Evolutionary conservation across 2,329 filamentous ascomycete genomes (phyloP), one percentile per base, ranked within the genome.

Genomic region (Knoxdaviesia proteae): DNA sequence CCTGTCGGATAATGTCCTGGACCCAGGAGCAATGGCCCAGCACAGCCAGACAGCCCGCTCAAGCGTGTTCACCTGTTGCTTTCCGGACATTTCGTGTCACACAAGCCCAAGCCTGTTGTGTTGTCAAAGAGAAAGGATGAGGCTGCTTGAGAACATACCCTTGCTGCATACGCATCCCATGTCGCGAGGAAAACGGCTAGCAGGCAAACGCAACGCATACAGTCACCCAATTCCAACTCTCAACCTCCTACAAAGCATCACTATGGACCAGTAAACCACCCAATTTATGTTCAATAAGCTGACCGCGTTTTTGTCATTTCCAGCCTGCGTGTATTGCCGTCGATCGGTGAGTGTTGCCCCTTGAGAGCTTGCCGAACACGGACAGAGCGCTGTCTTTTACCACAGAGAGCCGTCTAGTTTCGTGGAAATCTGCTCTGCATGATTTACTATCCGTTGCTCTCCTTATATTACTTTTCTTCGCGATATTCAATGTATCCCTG

Each of bases 251-350:
- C n/a, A n/a, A n/a, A 30, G 31, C 38, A 30, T 40, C 34, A 32
- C n/a, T 32, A n/a, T 10, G 32, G 8, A 32, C 30, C 32, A 32
- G 31, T 32, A 10, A 40, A 32, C 20, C 8, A 31, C 31, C 6
- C 10, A 32, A 8, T 9, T 20, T 32, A 32, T 40, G 9, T 39
- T 39, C 7, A 6, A 11, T 29, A 6, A 11, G 7, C 10, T 6
- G 7, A 31, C 20, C 20, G 29, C 32, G 37, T 20, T 10, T 42
- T 38, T 30, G 36, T 20, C 32, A 55, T 63, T 58, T 58, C 57
- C 67, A 88, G 82, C 82, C 57, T 88, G 82, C 65, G 80, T 88
- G 57, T 88, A 88, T 64, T 88, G 82, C 64, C 79, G 82, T 61
- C 76, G 82, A 74, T 88, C 83, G 73, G 81, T 86, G 75, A 83